Base-by-base conservation (phyloP, 495 filamentous ascomycete genomes). In the Neurospora sp. region DNA sequence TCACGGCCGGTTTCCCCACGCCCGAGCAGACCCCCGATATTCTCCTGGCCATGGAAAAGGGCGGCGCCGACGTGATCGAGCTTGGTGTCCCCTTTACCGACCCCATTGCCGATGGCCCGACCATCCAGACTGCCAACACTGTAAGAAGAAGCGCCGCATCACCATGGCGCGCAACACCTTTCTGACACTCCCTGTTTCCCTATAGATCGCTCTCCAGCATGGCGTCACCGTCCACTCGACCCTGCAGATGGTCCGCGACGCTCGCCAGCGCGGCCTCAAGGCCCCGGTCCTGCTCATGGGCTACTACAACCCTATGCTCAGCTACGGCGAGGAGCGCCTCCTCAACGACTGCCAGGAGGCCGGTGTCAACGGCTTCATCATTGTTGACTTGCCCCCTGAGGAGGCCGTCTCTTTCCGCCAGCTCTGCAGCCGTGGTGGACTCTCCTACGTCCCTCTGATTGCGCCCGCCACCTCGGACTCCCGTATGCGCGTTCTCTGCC, bases 321-420 rank as follows among this genome's bases (percentile, higher is more conserved):
- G 89, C 76, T 98, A 98, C 78, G 96, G 96, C 73, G 96, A 98
- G 83, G 93, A 96, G 83, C 86, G 86, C 69, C 89, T 98, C 80
- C 84, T 99, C 44, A 85, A 87, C 71, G 95, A 99, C 81, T 94
- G 94, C 78, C 90, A 91, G 78, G 89, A 90, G 59, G 92, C 93
- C 22, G 93, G 94, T 68, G 91, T 96, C 78, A 98, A 97, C 83
- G 96, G 96, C 68, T 99, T 98, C 81, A 98, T 99, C 76, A 90
- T 98, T 79, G 96, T 97, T 70, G 96, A 99, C 81, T 81, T 99
- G 73, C 96, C 96, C 7, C 96, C 96, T 1, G 96, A 99, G 86
- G 96, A 99, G 86, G 96, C 96, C 71, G 87, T 97, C 40, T 90
- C 89, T 39, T 99, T 99, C 87, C 87, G 96, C 74, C 89, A 91